A percentile compares a stretch with the other conserved stretches of the same genome.
phyloP scores from a whole-genome alignment of 768 basidiomycete genomes.

The Sarcomyxa edulis region DNA sequence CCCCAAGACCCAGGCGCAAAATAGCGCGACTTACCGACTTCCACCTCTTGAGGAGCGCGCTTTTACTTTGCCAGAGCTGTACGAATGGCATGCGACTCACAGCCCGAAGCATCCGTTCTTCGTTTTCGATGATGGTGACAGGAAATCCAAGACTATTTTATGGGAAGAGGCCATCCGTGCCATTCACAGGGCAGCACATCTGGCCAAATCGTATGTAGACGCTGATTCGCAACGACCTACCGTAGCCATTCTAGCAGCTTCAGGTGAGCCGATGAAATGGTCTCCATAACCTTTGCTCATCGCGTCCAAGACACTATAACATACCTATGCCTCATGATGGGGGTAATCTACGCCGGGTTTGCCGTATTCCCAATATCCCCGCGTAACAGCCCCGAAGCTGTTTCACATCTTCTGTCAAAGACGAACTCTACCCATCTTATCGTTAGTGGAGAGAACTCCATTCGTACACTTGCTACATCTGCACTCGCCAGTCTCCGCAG shows the following conservation, averaged over 20 bases:
- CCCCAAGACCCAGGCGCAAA: constrained; percentile 22
- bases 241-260: constrained; percentile 15
- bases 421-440: constrained; percentile 13
- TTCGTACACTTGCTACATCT: constrained; percentile 11
- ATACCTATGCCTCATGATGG: constrained; percentile 24
- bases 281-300: background rate
- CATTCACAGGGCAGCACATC: constrained; percentile 15
- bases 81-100: constrained; percentile 26
- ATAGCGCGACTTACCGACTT: constrained; percentile 20
- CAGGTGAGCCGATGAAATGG: constrained; percentile 9
- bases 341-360: constrained; percentile 29
- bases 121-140: constrained; percentile 13
- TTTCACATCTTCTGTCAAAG: constrained; percentile 31
- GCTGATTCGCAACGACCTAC: constrained; percentile 8
- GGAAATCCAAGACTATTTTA: constrained; percentile 10
- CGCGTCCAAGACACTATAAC: constrained; percentile 23
- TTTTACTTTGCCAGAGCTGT: constrained; percentile 25
- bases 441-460: constrained; percentile 18
- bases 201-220: constrained; percentile 9
- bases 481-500: constrained; percentile 7
- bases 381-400: constrained; percentile 35
- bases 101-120: constrained; percentile 27
- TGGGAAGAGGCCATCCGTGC: constrained; percentile 21
- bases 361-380: constrained; percentile 25
- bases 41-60: constrained; percentile 27